Evolutionary conservation across 1,284 basidiomycete species (phyloP), one percentile per base, ranked within the genome.

Genomic region (Cerioporus squamosus): DNA sequence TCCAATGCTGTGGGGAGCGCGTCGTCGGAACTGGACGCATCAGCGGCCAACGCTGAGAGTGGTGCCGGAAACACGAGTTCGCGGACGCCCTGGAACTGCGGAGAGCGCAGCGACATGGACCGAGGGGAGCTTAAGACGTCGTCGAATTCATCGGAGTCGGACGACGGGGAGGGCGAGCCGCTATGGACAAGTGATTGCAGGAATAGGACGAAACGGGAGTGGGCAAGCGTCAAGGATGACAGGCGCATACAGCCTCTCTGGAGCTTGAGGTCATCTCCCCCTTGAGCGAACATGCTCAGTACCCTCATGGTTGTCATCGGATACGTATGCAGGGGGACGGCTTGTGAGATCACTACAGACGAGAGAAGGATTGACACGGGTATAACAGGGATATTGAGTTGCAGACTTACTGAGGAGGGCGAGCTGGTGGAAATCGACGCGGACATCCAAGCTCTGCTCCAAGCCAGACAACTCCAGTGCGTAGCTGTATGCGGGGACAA

Each of bases 181-280:
- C 84, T 84, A 68, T 90, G 86, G 0, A 87, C 86, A 33, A 89
- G 75, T 5, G 87, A 83, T 63, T 91, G 90, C 6, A 92, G 74
- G 12, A 90, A 75, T 10, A 92, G 80, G 22, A 91, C 85, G 64
- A 88, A 82, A n/a, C 89, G 84, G 14, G 89, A 88, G 66, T 92
- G 88, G 1, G 84, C 81, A 22, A 79, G 80, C 2, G 85, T 75
- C 17, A 89, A 74, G 2, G 76, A 70, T 24, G 78, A 74, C 26
- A 88, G 74, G 40, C 75, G 77, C 12, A 71, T 55, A 2, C 79
- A 77, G 40, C 70, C 67, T 22, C 71, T 67, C 46, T 77, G 74
- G 48, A 78, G 75, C 10, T 77, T 72, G 6, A 73, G 57, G 17
- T 63, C 59, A 72, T 70, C 26, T 73, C 74, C 38, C 66, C 63